Evolutionary conservation across 371 early-diverging fungal genomes (phyloP), one percentile per base, ranked within the genome.

Genomic region (Mycotypha africana): DNA sequence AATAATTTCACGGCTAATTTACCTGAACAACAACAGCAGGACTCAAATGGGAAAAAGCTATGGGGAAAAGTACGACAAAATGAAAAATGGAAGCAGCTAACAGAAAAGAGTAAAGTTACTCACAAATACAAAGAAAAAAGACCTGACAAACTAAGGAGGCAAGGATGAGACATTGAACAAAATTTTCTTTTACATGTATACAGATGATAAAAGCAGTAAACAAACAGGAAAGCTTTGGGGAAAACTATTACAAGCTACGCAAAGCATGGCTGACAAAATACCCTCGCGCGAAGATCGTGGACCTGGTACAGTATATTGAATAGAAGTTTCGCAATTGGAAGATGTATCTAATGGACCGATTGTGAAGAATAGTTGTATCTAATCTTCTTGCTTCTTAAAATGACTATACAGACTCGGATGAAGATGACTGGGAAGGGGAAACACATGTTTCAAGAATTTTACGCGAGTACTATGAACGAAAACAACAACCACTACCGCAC

Each of bases 361-460:
- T n/a, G n/a, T n/a, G n/a, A n/a, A n/a, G n/a, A n/a, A n/a, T n/a
- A 17, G 14, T 30, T 38, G 26, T 26, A 12, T 10, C 35, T 15
- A n/a, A 33, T 17, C 17, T 17, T 19, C 16, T 33, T 31, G 16
- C 23, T 31, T 35, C 15, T 38, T 36, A 28, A 28, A 5, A 28
- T 10, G 23, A 47, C 17, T 3, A 15, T 10, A 28, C 47, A 81
- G 81, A 81, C 26, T 81, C 81, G 11, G 81, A 81, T 49, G 74
- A 72, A 33, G 73, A 74, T 19, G 81, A 73, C 32, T 59, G 65
- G 52, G 77, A 81, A 49, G 78, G 77, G 35, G 81, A 81, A 47
- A 60, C 77, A 3, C 78, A 81, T 49, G 73, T 81, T 14, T 48
- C 69, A 16, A 64, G 78, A 32, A 47, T 75, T 21, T 58, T 81